phyloP scores from a whole-genome alignment of 768 basidiomycete genomes.

The Imleria badia region DNA sequence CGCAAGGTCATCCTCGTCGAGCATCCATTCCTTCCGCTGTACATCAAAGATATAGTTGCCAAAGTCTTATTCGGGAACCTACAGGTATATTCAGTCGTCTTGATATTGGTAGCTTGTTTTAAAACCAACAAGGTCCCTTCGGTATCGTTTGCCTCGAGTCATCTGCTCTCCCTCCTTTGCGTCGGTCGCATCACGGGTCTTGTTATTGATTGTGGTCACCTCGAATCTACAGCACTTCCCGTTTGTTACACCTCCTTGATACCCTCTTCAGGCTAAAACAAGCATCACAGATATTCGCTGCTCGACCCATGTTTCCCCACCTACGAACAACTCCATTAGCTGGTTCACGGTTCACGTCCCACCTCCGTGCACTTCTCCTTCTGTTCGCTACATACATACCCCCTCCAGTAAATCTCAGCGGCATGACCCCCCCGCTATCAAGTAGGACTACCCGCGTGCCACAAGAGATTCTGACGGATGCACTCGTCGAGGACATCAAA shows the following conservation, averaged over 20 bases:
- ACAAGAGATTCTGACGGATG: conserved; percentile 73
- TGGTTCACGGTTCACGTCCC: conserved; percentile 75
- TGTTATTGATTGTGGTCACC: conserved; percentile 89
- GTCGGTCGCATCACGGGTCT: conserved; percentile 90
- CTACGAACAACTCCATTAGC: conserved; percentile 85
- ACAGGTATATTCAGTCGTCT: conserved; percentile 49
- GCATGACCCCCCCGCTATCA: conserved; percentile 60
- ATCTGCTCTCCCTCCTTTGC: conserved; percentile 80
- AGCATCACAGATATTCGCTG: conserved; percentile 75
- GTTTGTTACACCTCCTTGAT: conserved; percentile 45
- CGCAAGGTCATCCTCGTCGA: conserved; percentile 94
- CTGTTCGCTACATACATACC: conserved; percentile 85
- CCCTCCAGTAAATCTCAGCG: conserved; percentile 69
- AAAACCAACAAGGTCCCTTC: conserved; percentile 71
- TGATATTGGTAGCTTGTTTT: neutral
- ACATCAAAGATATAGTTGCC: conserved; percentile 87
- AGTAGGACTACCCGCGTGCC: conserved; percentile 70
- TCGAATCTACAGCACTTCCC: conserved; percentile 86
- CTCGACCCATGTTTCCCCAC: conserved; percentile 82
- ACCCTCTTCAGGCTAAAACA: neutral
- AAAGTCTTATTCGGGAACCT: conserved; percentile 86
- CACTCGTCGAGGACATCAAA: conserved; percentile 87
- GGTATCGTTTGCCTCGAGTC: conserved; percentile 89
- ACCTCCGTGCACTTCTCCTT: conserved; percentile 77
- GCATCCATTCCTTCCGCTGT: conserved; percentile 80